Percentiles rank a stretch among this genome's conserved stretches.
Conservation (phyloP, 371 early-diverging fungal genomes). For the Rhizopus delemar region DNA sequence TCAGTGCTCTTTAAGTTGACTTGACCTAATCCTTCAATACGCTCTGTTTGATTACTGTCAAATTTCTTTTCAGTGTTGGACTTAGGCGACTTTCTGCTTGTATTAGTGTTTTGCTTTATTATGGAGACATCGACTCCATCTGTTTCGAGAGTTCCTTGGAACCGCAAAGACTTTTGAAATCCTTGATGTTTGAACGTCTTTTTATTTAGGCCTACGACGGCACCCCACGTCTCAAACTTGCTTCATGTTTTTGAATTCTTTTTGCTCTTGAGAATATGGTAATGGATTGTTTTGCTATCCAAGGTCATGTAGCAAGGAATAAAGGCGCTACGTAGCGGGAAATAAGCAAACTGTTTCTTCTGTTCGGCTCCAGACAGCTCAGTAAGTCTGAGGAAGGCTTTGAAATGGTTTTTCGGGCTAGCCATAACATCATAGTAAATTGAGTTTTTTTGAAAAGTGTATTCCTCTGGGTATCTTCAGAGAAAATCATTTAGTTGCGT, state of each 20-base stretch:
- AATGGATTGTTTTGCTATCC: too few relatives aligned
- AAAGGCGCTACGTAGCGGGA: too few relatives aligned
- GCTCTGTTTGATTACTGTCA: not conserved
- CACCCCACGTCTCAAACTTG: not conserved
- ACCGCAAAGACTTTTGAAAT: not conserved
- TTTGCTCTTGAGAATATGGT: too few relatives aligned
- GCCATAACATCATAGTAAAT: constrained; percentile 4
- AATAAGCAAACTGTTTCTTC: too few relatives aligned
- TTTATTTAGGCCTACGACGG: not conserved
- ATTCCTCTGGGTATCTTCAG: not conserved
- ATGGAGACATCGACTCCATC: constrained; percentile 12
- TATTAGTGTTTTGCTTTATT: constrained; percentile 1
- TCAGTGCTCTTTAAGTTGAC: not conserved
- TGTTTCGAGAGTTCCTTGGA: constrained; percentile 7
- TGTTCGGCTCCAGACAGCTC: not conserved
- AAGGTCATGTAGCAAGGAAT: too few relatives aligned
- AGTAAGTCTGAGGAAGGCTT: not conserved
- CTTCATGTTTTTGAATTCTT: not conserved
- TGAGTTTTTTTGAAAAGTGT: not conserved
- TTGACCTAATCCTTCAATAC: not conserved
- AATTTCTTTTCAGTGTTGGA: not conserved
- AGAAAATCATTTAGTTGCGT: too few relatives aligned
- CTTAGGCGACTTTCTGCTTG: not conserved
- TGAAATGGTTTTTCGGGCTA: constrained; percentile 1
- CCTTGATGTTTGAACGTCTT: constrained; percentile 7